Base-by-base conservation (phyloP, 2,329 filamentous ascomycete species). In the Fusarium sp. region DNA sequence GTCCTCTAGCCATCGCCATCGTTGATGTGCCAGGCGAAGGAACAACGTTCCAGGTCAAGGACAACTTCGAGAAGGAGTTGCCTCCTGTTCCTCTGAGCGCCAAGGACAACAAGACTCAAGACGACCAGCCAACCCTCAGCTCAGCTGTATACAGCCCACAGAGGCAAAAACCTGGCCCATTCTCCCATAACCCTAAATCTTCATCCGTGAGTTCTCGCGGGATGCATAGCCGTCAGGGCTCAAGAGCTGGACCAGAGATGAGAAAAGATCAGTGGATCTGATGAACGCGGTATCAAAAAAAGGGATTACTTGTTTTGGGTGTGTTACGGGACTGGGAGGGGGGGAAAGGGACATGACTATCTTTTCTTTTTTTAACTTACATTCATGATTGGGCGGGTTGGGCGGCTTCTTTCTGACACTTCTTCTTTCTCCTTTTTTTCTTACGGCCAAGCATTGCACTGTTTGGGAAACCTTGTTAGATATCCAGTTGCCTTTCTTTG, bases 111-210 rank as follows among this genome's bases (percentile, higher is more conserved):
- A 68, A 62, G 33, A 38, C 74, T 34, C 29, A 36, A 14, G 50
- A 77, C 3, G 75, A 77, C 11, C 72, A 79, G 29, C 76, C 78
- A 20, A 83, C 80, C 1, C 78, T 88, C 3, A 86, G 82, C 62
- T 83, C 87, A 3, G 80, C 82, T 1, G 84, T 88, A 4, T 89
- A 89, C 74, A 81, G 79, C 60, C 83, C 84, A 0, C 75, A 79
- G 18, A 49, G 29, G 18, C 57, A 53, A 50, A 65, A 16, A 13
- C 57, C 67, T 34, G 65, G 55, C 4, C 64, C 67, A 13, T 72
- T 62, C 36, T 67, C 70, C 7, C 69, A 74, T n/a, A 68, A 49
- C 16, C 62, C 63, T 16, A 67, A 62, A 46, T 68, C 53, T 5
- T 56, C 55, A 29, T 74, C 70, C 14, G 27, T 65, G 50, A 73